Conservation (phyloP, 176 grass and related monocot genomes). For the Zoysia pacifica region DNA sequence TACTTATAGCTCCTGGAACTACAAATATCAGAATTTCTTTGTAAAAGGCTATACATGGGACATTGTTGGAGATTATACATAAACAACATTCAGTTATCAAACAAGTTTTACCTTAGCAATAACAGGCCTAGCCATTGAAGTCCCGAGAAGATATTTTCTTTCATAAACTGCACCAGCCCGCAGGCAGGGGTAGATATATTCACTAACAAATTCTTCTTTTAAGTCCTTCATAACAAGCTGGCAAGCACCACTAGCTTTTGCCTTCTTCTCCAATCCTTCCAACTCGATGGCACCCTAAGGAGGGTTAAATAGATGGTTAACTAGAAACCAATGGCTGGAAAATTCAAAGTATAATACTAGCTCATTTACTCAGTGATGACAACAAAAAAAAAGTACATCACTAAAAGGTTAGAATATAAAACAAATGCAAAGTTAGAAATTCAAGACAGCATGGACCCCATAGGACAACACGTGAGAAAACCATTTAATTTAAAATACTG, state of each 20-base stretch:
- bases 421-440: too few relatives aligned
- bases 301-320: neutral
- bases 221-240: conserved; percentile 96
- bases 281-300: conserved; percentile 78
- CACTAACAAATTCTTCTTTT: conserved; percentile 90
- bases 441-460: too few relatives aligned
- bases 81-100: neutral
- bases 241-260: conserved; percentile 90
- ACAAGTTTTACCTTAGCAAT: conserved; percentile 80
- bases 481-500: too few relatives aligned
- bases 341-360: neutral
- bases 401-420: neutral
- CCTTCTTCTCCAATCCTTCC: conserved; percentile 93
- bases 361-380: neutral
- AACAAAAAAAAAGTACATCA: neutral
- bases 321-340: conserved; percentile 22
- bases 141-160: conserved; percentile 97
- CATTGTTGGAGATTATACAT: neutral
- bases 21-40: neutral
- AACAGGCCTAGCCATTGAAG: conserved; percentile 96
- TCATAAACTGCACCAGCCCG: conserved; percentile 95
- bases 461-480: too few relatives aligned
- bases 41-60: neutral
- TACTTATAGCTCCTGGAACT: neutral
- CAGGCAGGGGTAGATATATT: conserved; percentile 91